A percentile compares a stretch with the other conserved stretches of the same genome.
These are phyloP conservation scores for Musa beccarii DNA, from an alignment of 176 grass and related monocot genomes.

Conservation along the genomic window DNA sequence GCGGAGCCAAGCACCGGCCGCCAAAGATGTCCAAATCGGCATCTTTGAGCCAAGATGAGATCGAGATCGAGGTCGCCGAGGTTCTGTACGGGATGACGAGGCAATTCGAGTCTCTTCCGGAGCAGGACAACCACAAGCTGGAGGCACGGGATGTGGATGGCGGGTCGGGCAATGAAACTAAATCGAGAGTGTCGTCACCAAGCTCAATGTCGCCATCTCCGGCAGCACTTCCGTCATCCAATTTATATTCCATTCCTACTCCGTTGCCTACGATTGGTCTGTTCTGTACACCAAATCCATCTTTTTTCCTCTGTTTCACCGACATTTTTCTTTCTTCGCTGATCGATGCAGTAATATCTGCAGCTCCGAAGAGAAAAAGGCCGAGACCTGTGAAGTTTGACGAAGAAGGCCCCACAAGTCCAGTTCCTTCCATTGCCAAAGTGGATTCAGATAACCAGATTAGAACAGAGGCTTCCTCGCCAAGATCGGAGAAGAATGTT, in stretches of 20 bases:
- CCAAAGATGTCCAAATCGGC: conserved; percentile 57
- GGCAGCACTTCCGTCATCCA: conserved; percentile 26
- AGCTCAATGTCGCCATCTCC: conserved; percentile 20
- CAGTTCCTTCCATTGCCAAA: conserved; percentile 17
- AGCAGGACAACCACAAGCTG: conserved; percentile 53
- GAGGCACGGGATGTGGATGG: conserved; percentile 36
- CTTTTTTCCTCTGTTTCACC: background rate
- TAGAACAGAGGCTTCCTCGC: conserved; percentile 24
- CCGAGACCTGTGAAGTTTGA: conserved; percentile 76
- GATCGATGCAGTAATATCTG: background rate
- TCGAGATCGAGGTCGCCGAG: conserved; percentile 81
- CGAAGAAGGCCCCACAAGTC: conserved; percentile 28
- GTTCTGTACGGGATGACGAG: conserved; percentile 81
- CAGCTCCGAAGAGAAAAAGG: conserved; percentile 82
- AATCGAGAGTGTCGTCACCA: conserved; percentile 66
- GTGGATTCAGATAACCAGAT: conserved; percentile 24
- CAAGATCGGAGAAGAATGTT: conserved; percentile 50
- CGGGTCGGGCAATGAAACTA: conserved; percentile 28
- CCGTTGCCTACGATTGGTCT: conserved; percentile 42
- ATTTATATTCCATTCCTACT: conserved; percentile 40
- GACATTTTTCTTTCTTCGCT: background rate
- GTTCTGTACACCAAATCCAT: background rate
- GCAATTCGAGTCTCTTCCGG: conserved; percentile 55
- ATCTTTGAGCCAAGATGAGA: conserved; percentile 90
- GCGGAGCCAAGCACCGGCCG: conserved; percentile 27